A percentile compares a stretch with the other conserved stretches of the same genome.
Conservation (phyloP, 2,329 filamentous ascomycete genomes). For the Herpotrichia juniperi region DNA sequence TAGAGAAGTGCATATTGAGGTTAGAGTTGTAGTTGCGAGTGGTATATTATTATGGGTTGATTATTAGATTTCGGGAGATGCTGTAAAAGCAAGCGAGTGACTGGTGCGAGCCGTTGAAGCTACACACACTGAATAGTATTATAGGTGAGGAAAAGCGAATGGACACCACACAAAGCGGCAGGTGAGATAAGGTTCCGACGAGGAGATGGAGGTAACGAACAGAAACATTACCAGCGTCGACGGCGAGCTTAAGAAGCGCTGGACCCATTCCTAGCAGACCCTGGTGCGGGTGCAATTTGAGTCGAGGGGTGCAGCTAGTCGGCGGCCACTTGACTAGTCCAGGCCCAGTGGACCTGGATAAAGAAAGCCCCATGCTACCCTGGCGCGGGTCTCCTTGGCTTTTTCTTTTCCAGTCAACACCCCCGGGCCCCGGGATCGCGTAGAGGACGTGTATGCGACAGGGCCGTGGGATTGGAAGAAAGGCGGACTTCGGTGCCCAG, state of each 20-base stretch:
- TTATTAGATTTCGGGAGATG: conserved; percentile 24
- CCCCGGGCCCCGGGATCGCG: background rate
- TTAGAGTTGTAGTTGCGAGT: background rate
- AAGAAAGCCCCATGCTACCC: background rate
- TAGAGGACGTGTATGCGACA: background rate
- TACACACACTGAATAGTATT: conserved; percentile 35
- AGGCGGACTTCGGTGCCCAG: background rate
- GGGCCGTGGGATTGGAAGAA: too few species aligned
- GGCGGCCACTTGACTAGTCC: background rate
- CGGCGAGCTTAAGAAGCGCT: conserved; percentile 14
- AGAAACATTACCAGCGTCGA: conserved; percentile 13
- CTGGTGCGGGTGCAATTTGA: conserved; percentile 4
- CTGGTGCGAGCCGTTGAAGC: conserved; percentile 29
- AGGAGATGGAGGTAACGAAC: conserved; percentile 18
- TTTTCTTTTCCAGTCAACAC: background rate
- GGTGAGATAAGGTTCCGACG: conserved; percentile 1
- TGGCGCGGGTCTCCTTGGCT: background rate
- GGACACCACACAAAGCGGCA: conserved; percentile 9
- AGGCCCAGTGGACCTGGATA: background rate
- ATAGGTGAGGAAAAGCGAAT: conserved; percentile 20
- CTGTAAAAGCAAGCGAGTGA: conserved; percentile 35
- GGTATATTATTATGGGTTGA: conserved; percentile 22
- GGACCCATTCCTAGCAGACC: background rate
- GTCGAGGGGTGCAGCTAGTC: conserved; percentile 3
- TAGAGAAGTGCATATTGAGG: conserved; percentile 41